Conservation (phyloP, 1,139 yeast genomes). For the Yamadazyma buinensis region DNA sequence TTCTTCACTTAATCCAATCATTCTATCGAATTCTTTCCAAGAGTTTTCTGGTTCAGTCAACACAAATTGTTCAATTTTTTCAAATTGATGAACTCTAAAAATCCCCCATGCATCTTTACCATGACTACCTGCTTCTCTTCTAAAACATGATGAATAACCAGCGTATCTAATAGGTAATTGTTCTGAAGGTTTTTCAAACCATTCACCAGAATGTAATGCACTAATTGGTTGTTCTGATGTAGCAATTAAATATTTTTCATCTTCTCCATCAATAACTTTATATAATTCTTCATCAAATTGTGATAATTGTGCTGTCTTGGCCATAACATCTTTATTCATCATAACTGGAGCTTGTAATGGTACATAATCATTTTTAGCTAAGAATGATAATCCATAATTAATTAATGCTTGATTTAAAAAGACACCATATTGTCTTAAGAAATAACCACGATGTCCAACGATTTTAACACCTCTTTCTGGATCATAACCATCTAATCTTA, state of each 20-base stretch:
- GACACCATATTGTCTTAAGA: constrained; percentile 91
- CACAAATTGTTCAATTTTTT: constrained; percentile 95
- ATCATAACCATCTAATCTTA: constrained; percentile 95
- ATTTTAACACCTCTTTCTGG: constrained; percentile 98
- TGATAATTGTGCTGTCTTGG: constrained; percentile 96
- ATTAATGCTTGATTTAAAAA: constrained; percentile 97
- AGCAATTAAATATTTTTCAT: constrained; percentile 96
- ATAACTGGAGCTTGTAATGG: constrained; percentile 98
- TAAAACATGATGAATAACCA: constrained; percentile 97
- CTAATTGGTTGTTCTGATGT: constrained; percentile 99
- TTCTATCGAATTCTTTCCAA: constrained; percentile 94
- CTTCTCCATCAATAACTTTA: constrained; percentile 95
- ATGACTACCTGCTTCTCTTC: constrained; percentile 99
- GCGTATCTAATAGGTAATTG: constrained; percentile 96
- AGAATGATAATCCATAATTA: constrained; percentile 87
- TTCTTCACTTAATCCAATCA: constrained; percentile 89
- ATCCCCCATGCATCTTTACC: constrained; percentile 99
- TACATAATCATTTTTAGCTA: constrained; percentile 73
- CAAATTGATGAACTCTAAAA: constrained; percentile 97
- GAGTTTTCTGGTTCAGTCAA: constrained; percentile 97
- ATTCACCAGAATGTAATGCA: constrained; percentile 95
- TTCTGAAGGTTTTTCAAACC: constrained; percentile 97
- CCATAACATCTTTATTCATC: constrained; percentile 99
- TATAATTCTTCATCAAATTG: constrained; percentile 97
- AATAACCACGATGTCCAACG: constrained; percentile 98